Conservation (phyloP, 768 basidiomycete genomes). For the Suillus cothurnatus region DNA sequence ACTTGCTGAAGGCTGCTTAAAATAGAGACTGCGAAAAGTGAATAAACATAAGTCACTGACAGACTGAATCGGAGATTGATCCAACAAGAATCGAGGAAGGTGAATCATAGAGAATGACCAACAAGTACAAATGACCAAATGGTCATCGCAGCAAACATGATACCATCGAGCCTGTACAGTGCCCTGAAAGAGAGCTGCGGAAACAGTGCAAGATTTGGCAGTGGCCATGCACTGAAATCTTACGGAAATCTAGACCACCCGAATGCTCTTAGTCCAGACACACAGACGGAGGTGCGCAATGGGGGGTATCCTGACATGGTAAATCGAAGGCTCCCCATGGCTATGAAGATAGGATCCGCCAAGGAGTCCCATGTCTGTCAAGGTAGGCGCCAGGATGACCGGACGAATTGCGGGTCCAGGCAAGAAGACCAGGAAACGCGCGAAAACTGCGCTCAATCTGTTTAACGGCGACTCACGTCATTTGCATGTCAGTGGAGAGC, state of each 20-base stretch:
- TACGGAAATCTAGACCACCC: slow-evolving; percentile 26
- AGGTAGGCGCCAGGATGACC: background rate
- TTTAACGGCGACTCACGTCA: background rate
- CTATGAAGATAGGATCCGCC: background rate
- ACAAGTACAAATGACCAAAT: slow-evolving; percentile 47
- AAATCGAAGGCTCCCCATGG: too few relatives aligned
- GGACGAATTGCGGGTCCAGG: background rate
- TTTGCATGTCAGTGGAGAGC: background rate
- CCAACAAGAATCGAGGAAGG: slow-evolving; percentile 45
- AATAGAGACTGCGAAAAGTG: slow-evolving; percentile 25
- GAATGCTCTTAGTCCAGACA: slow-evolving; percentile 13
- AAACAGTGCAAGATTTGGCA: slow-evolving; percentile 51
- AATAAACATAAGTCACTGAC: slow-evolving; percentile 28
- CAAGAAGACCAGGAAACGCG: background rate
- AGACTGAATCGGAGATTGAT: slow-evolving; percentile 33
- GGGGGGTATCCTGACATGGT: background rate
- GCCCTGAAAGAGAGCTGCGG: slow-evolving; percentile 52
- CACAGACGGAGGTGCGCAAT: slow-evolving; percentile 16
- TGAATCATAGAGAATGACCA: slow-evolving; percentile 45
- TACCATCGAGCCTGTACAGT: slow-evolving; percentile 34
- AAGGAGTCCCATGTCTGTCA: background rate
- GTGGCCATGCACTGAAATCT: slow-evolving; percentile 45
- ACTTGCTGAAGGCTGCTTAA: slow-evolving; percentile 42
- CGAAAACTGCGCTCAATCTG: background rate
- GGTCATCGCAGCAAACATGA: slow-evolving; percentile 41